Percentiles rank a stretch among this genome's conserved stretches.
These are phyloP conservation scores for Ceriops tagal DNA, from an alignment of 345 rosid species.

Conservation along the genomic window DNA sequence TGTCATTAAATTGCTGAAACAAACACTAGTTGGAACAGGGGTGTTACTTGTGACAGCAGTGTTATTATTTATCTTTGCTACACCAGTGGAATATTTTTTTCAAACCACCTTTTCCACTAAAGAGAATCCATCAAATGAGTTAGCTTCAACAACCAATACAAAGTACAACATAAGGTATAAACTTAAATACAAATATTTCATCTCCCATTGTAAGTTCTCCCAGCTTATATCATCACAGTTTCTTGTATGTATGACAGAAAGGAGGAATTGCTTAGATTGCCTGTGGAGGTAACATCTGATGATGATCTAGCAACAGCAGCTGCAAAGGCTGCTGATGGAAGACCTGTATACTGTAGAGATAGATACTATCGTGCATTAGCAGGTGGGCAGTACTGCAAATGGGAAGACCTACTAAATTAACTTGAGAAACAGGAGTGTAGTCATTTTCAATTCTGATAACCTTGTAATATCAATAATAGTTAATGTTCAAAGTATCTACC, in stretches of 20 bases:
- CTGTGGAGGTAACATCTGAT: conserved; percentile 60
- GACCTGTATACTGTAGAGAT: conserved; percentile 96
- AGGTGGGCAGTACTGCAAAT: conserved; percentile 98
- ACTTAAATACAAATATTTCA: conserved; percentile 9
- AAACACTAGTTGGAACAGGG: conserved; percentile 80
- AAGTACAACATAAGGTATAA: conserved; percentile 66
- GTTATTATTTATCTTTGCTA: conserved; percentile 65
- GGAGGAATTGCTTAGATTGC: conserved; percentile 70
- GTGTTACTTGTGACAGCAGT: conserved; percentile 69
- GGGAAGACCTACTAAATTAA: conserved; percentile 73
- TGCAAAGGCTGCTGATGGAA: conserved; percentile 93
- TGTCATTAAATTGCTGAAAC: conserved; percentile 78
- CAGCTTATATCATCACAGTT: conserved; percentile 4
- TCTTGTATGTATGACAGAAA: conserved; percentile 36
- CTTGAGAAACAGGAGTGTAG: not conserved
- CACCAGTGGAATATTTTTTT: conserved; percentile 72
- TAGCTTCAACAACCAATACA: conserved; percentile 43
- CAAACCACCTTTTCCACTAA: conserved; percentile 33
- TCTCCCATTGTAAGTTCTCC: not conserved
- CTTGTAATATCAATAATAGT: not conserved
- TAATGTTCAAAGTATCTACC: conserved; percentile 1
- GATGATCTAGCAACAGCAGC: conserved; percentile 90
- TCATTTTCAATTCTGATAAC: conserved; percentile 12
- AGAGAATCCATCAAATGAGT: conserved; percentile 36
- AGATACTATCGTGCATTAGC: conserved; percentile 92